Percentiles rank a stretch among this genome's conserved stretches.
phyloP scores from a whole-genome alignment of 1,284 basidiomycete genomes.

The Tilletia indica region DNA sequence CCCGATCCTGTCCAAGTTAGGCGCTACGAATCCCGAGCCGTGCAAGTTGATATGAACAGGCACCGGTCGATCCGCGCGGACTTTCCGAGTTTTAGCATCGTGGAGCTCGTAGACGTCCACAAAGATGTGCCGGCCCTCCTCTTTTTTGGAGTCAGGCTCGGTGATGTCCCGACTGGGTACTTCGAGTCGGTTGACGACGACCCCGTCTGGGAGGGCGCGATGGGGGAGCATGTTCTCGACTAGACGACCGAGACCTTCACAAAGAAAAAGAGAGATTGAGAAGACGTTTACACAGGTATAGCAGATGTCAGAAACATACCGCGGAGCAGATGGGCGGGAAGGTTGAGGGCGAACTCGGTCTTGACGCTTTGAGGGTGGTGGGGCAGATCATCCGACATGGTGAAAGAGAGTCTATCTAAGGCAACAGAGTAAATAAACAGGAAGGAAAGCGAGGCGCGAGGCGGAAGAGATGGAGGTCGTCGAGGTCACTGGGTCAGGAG shows the following conservation, averaged over 20 bases:
- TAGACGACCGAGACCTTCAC: neutral
- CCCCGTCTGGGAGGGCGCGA: neutral
- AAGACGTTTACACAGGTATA: neutral
- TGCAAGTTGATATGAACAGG: conserved; percentile 35
- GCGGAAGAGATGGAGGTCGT: too few relatives aligned
- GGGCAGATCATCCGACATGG: neutral
- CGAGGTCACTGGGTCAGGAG: too few relatives aligned
- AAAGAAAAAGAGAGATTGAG: neutral
- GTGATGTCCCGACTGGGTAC: neutral
- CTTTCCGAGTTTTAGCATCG: neutral
- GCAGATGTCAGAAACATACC: neutral
- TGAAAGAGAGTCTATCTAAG: too few relatives aligned
- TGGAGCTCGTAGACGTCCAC: conserved; percentile 32
- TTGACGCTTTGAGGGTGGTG: conserved; percentile 8
- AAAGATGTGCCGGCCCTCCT: conserved; percentile 29
- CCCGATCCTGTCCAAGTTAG: conserved; percentile 32
- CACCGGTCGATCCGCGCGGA: conserved; percentile 22
- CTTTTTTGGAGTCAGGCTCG: neutral
- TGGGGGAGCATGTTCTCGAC: neutral
- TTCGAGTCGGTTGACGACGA: conserved; percentile 16
- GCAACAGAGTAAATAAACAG: too few relatives aligned
- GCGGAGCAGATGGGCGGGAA: conserved; percentile 12
- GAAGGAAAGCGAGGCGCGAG: too few relatives aligned
- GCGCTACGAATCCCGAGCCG: conserved; percentile 36
- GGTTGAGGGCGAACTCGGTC: conserved; percentile 8